Base-by-base conservation (phyloP, 2,329 filamentous ascomycete species). In the Pseudogymnoascus verrucosus region DNA sequence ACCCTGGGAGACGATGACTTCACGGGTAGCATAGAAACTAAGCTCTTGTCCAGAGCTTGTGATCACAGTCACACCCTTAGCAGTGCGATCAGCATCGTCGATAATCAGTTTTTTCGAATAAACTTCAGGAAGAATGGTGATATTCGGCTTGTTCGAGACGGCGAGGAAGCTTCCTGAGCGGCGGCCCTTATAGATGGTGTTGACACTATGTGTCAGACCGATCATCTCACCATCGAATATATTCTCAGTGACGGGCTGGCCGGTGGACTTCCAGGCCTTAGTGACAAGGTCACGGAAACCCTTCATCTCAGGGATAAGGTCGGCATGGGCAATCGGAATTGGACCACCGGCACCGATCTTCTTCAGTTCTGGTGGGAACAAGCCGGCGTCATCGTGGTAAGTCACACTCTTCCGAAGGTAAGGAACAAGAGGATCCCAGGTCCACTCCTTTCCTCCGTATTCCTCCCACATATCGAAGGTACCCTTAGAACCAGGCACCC, bases 351-450 rank as follows among this genome's bases (percentile, higher is more conserved):
- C 66, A 3, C 84, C 82, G 61, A 86, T 80, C 68, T 84, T 80
- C 39, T 76, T 71, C 2, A 85, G 73, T 3, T 80, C 76, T 0
- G 74, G 21, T 23, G 62, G 3, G 65, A 81, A 84, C 0, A 79
- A 68, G 7, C 75, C 73, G 14, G 14, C 14, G 65, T 85, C 82
- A 63, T 87, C 83, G 66, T 84, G 80, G 70, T 85, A 87, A 16
- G 78, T 84, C 0, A 77, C 81, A n/a, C 77, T 61, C 75, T 86
- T 85, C 66, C 78, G 77, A 4, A 86, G 74, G 67, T 85, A 86
- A 6, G 77, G 74, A 3, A 78, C 74, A 39, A 77, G 74, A 6
- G 71, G 75, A 1, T 84, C 78, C 80, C 82, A 87, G 0, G 75
- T 85, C 85, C 85, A 88, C 8, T 77, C 74, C 1, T 75, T 68